A percentile compares a stretch with the other conserved stretches of the same genome.
These are phyloP conservation scores for Cyphellophora europaea DNA, from an alignment of 2,329 filamentous ascomycete species.

Conservation along the genomic window DNA sequence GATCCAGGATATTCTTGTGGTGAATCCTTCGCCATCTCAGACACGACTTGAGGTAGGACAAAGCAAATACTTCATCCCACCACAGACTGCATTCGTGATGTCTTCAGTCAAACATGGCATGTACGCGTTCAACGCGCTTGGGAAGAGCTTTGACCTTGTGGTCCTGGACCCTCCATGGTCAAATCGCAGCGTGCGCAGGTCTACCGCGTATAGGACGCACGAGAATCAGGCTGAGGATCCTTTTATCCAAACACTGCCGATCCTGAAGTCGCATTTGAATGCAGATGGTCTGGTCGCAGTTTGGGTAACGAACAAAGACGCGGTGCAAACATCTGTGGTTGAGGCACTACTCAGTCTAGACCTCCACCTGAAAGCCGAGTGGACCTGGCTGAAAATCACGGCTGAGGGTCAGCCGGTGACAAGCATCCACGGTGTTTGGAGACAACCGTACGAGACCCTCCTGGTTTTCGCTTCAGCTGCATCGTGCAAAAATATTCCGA, in stretches of 20 bases:
- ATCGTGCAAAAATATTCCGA: constrained; percentile 23
- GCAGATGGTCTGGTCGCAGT: constrained; percentile 39
- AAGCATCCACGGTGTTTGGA: constrained; percentile 43
- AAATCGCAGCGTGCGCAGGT: constrained; percentile 49
- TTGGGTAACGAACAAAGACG: constrained; percentile 53
- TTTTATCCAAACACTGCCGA: constrained; percentile 27
- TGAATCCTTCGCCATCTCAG: constrained; percentile 1
- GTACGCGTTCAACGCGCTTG: constrained; percentile 22
- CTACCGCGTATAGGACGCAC: constrained; percentile 35
- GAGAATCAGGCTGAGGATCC: constrained; percentile 19
- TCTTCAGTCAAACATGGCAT: constrained; percentile 25
- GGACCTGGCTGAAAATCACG: constrained; percentile 56
- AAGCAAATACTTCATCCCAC: constrained; percentile 36
- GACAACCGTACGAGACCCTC: constrained; percentile 53
- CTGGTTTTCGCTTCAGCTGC: constrained; percentile 33
- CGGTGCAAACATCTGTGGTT: constrained; percentile 38
- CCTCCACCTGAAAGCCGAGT: constrained; percentile 47
- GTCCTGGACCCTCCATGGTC: constrained; percentile 57
- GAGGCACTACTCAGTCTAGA: constrained; percentile 36
- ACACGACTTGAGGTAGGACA: constrained; percentile 14
- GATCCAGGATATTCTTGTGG: constrained; percentile 10
- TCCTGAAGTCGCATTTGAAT: constrained; percentile 36
- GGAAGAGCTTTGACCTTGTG: constrained; percentile 43
- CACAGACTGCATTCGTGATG: constrained; percentile 38
- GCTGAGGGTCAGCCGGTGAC: constrained; percentile 42